These are phyloP conservation scores for Ambrosia trifida DNA, from an alignment of 129 eudicot genomes.

Conservation along the genomic window DNA sequence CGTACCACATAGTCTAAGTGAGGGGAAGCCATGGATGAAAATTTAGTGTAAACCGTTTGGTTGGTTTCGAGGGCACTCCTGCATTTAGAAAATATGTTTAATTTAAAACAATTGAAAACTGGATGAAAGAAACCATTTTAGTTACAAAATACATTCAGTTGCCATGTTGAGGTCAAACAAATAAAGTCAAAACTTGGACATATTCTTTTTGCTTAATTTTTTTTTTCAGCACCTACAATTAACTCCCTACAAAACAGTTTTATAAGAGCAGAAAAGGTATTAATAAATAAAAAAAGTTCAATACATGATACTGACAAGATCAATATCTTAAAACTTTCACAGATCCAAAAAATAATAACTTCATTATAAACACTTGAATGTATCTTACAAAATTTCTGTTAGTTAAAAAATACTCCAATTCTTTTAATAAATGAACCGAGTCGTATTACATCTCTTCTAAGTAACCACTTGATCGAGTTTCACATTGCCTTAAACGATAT, in stretches of 20 bases:
- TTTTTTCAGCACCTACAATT: too few species aligned
- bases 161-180: not conserved
- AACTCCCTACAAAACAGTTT: too few species aligned
- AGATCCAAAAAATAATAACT: too few species aligned
- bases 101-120: not conserved
- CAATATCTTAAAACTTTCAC: too few species aligned
- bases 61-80: slow-evolving; percentile 22
- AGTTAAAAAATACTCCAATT: too few species aligned
- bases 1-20: too few species aligned
- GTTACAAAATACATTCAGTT: not conserved
- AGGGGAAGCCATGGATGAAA: slow-evolving; percentile 45
- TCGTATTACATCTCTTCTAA: slow-evolving; percentile 4
- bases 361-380: too few species aligned
- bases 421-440: slow-evolving; percentile 16
- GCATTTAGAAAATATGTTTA: not conserved
- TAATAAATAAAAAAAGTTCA: too few species aligned
- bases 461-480: slow-evolving; percentile 7
- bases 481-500: too few species aligned
- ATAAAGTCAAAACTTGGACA: slow-evolving; percentile 13
- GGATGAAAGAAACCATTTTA: not conserved
- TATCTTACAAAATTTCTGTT: too few species aligned
- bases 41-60: slow-evolving; percentile 25
- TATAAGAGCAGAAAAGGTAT: too few species aligned
- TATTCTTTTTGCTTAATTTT: not conserved
- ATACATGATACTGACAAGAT: too few species aligned